Base-by-base conservation (phyloP, 495 filamentous ascomycete genomes). In the Penicillium antarcticum region DNA sequence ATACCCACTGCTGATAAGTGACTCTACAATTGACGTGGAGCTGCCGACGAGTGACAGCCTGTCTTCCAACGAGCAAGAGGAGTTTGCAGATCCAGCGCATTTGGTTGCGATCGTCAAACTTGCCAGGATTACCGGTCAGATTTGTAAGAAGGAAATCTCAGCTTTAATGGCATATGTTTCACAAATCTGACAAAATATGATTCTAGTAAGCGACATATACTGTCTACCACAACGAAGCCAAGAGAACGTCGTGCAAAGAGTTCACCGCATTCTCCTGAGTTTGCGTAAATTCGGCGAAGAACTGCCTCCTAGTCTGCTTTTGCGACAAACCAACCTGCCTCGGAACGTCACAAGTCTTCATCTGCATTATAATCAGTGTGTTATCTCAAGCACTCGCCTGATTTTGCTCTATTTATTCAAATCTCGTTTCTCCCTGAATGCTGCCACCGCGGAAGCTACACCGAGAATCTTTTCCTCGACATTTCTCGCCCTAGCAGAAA, bases 401-500 rank as follows among this genome's bases (percentile, higher is more conserved):
- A 57, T 66, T 13, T 52, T 66, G 0, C 53, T 66, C 19, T 57
- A 66, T 34, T 47, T 66, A 4, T 62, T 66, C 54, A 62, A 63
- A 48, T 45, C 42, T 23, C 56, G 56, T 13, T 60, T 62, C 21
- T 45, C 60, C 31, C 48, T 41, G 17, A 50, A n/a, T 19, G 53
- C 31, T 21, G 24, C 43, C 19, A 36, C 33, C 4, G 14, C 18
- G 1, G 47, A 50, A 16, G n/a, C 34, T 14, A 11, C 17, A 7
- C 46, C 52, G 2, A 40, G 29, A 41, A 18, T 41, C 21, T 50
- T 48, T 48, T 58, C 60, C 11, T 38, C 60, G 11, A 58, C 56
- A 9, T 59, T 50, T 1, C 34, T 57, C 21, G 63, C 57, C 5
- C 48, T 66, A 23, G 60, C 60, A n/a, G 63, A 66, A 36, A 62